Base-by-base conservation (phyloP, 371 early-diverging fungal species). In the Lichtheimia ornata region DNA sequence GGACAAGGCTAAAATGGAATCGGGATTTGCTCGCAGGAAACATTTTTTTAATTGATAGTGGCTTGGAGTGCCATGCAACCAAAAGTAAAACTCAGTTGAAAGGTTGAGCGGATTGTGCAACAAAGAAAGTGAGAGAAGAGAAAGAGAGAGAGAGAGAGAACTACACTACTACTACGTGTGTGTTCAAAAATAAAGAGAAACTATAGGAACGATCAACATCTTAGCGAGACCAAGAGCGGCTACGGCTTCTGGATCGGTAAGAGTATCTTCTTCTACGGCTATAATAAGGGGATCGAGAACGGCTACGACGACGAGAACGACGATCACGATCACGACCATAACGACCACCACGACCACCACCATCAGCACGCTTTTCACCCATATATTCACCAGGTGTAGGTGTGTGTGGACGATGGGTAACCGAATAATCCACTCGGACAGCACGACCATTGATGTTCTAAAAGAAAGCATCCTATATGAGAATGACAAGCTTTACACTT, bases 341-440 rank as follows among this genome's bases (percentile, higher is more conserved):
- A 5, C 58, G 43, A 4, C 42, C 11, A 15, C 51, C 20, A 17
- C 58, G 50, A 50, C 61, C 55, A 53, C 62, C 53, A 24, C 27
- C 43, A 43, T 40, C 53, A n/a, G 45, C 52, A 51, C 66, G 72
- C 50, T 67, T 73, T 56, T 82, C 81, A 40, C 88, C 88, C 84
- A 81, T 83, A 66, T 89, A 89, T 51, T 72, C 73, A 53, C 91
- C 91, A 20, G 88, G 89, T 22, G 88, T 88, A 25, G 88, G 82
- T 6, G 74, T 72, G 59, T 89, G 90, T 11, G 88, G 72, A 27
- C 79, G 71, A 59, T 76, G 77, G 30, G 90, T 91, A 35, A 88
- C 62, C 6, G 88, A 87, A 65, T 68, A 91, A 76, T 91, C 90
- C 30, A 93, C 92, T 56, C 94, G 83, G 65, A 93, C 89, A 30